These are phyloP conservation scores for Phellinidium pouzarii DNA, from an alignment of 1,284 basidiomycete species.

Conservation along the genomic window DNA sequence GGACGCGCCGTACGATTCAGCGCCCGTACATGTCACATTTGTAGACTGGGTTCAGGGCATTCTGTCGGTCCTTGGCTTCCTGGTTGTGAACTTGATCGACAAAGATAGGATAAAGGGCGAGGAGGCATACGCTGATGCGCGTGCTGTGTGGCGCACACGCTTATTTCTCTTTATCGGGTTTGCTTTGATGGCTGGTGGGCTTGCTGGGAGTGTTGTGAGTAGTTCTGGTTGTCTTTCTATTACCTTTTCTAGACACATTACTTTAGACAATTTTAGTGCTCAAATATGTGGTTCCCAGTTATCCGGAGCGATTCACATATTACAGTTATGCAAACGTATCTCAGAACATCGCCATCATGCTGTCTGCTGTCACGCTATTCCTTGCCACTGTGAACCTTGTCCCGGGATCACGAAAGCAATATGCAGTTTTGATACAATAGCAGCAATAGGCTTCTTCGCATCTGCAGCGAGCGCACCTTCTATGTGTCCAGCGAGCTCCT, in stretches of 20 bases:
- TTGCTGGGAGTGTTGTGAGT: slow-evolving; percentile 89
- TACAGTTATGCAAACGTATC: slow-evolving; percentile 94
- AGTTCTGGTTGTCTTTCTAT: neutral
- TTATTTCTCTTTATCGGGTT: slow-evolving; percentile 93
- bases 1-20: slow-evolving; percentile 61
- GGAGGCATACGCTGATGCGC: slow-evolving; percentile 71
- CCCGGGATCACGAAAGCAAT: slow-evolving; percentile 32
- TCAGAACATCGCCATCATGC: slow-evolving; percentile 89
- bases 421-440: slow-evolving; percentile 14
- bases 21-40: slow-evolving; percentile 83
- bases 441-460: slow-evolving; percentile 10
- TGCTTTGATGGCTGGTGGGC: slow-evolving; percentile 91
- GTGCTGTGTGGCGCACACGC: slow-evolving; percentile 86
- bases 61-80: slow-evolving; percentile 89
- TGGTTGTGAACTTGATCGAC: slow-evolving; percentile 92
- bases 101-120: slow-evolving; percentile 86
- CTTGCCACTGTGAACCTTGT: slow-evolving; percentile 32
- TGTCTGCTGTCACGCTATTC: slow-evolving; percentile 64
- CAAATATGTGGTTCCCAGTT: slow-evolving; percentile 81
- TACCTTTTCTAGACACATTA: slow-evolving; percentile 3
- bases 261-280: slow-evolving; percentile 81
- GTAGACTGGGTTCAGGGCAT: slow-evolving; percentile 96
- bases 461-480: slow-evolving; percentile 20
- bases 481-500: slow-evolving; percentile 28
- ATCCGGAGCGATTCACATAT: slow-evolving; percentile 75